Base-by-base conservation (phyloP, 2,329 filamentous ascomycete species). In the Pleoardoris graminearum region DNA sequence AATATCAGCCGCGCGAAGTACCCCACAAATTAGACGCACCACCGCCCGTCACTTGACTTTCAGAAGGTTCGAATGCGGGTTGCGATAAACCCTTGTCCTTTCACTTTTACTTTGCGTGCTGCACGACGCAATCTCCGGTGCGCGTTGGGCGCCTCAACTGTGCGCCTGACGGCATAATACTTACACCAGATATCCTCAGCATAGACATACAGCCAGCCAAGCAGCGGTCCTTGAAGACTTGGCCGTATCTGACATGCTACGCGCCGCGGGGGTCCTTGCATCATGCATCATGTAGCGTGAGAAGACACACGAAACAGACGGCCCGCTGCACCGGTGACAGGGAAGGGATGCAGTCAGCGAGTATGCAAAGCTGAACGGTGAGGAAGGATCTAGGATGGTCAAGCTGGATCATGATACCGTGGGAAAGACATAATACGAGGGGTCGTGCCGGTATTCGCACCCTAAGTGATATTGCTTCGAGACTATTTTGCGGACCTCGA, bases 231-330 rank as follows among this genome's bases (percentile, higher is more conserved):
- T 38, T 16, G 21, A 10, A 45, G 25, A 23, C 11, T 25, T 47
- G 21, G 33, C 8, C 7, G 21, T 27, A 25, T 37, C 32, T 47
- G 33, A 47, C 44, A 17, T 29, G 22, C 22, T 36, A 12, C 33
- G 11, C 43, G 22, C 22, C 27, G 7, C 33, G 11, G 32, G 43
- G 43, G 21, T 37, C 22, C 32, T 47, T 37, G 33, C 22, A 47
- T 38, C 44, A 37, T 16, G 22, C n/a, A 29, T 36, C 22, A 47
- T n/a, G n/a, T 37, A 21, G 22, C 44, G 44, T 47, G 22, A 47
- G 44, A 47, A 37, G n/a, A 6, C 6, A 47, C 22, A 47, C 44
- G 16, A 47, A 38, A 47, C 44, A 25, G 33, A 29, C 44, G 44
- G 32, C 32, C 44, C 33, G 44, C 22, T 25, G 17, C 3, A 14